Conservation (phyloP, 2,329 filamentous ascomycete species). For the Colletotrichum sp. region DNA sequence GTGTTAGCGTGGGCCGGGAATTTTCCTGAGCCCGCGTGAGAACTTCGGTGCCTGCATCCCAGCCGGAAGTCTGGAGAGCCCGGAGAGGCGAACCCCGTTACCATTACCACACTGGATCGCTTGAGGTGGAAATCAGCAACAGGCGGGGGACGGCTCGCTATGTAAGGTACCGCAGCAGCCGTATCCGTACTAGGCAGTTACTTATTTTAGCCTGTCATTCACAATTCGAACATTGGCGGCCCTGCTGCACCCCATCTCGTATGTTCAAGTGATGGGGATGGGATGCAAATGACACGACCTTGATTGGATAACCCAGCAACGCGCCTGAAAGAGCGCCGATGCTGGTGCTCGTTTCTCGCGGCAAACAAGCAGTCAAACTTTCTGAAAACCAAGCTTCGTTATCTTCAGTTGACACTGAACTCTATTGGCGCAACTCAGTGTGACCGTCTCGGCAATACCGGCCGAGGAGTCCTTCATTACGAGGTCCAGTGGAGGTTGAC, state of each 20-base stretch:
- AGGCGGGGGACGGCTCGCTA: background rate
- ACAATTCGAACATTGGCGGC: background rate
- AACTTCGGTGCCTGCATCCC: background rate
- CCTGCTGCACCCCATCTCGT: background rate
- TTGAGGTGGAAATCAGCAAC: background rate
- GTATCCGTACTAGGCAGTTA: background rate
- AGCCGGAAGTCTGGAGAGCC: background rate
- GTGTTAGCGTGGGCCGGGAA: background rate
- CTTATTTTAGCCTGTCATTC: slow-evolving; percentile 13
- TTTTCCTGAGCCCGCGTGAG: background rate
- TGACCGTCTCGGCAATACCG: background rate
- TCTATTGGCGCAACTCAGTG: background rate
- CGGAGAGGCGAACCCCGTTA: background rate
- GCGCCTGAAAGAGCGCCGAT: background rate
- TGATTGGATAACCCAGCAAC: background rate
- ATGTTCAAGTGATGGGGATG: background rate
- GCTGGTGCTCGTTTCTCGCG: background rate
- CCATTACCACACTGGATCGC: slow-evolving; percentile 3
- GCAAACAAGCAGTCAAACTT: background rate
- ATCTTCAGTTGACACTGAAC: background rate
- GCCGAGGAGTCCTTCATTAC: background rate
- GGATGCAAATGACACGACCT: background rate
- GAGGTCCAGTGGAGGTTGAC: background rate
- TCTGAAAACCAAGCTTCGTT: background rate
- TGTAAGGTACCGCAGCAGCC: background rate